These are phyloP conservation scores for Penicillium glabrum DNA, from an alignment of 2,329 filamentous ascomycete species.

Conservation along the genomic window DNA sequence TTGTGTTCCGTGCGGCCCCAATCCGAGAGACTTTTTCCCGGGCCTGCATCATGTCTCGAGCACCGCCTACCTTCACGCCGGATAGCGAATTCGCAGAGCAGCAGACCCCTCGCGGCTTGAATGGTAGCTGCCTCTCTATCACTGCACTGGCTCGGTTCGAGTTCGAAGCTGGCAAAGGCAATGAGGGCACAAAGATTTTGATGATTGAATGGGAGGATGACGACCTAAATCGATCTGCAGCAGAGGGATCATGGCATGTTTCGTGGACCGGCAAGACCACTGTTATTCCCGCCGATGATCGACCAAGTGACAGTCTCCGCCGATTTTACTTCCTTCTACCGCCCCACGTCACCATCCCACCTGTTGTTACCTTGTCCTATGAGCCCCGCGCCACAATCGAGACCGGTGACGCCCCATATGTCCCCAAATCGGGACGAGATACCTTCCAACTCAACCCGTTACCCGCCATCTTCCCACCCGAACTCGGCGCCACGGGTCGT, in stretches of 20 bases:
- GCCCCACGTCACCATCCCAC: conserved; percentile 68
- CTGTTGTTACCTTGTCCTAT: conserved; percentile 66
- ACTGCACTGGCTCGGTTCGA: conserved; percentile 81
- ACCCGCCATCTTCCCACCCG: conserved; percentile 81
- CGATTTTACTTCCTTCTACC: conserved; percentile 80
- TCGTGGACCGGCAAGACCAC: conserved; percentile 80
- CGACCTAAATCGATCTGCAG: conserved; percentile 44
- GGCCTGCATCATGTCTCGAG: conserved; percentile 11
- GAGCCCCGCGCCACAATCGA: conserved; percentile 30
- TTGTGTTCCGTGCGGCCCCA: neutral
- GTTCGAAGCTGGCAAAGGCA: conserved; percentile 73
- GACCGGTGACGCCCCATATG: neutral
- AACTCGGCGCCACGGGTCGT: conserved; percentile 66
- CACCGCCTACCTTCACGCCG: conserved; percentile 28
- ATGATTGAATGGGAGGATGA: conserved; percentile 89
- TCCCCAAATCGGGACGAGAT: conserved; percentile 26
- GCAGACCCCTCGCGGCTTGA: conserved; percentile 31
- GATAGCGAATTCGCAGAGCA: conserved; percentile 33
- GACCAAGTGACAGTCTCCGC: conserved; percentile 53
- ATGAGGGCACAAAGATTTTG: conserved; percentile 84
- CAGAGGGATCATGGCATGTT: conserved; percentile 67
- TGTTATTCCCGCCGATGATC: conserved; percentile 65
- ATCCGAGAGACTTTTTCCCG: neutral
- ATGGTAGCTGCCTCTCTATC: conserved; percentile 35
- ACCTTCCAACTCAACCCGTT: conserved; percentile 71